A percentile compares a stretch with the other conserved stretches of the same genome.
Conservation (phyloP, 1,284 basidiomycete genomes). For the Cystobasidium slooffiae region DNA sequence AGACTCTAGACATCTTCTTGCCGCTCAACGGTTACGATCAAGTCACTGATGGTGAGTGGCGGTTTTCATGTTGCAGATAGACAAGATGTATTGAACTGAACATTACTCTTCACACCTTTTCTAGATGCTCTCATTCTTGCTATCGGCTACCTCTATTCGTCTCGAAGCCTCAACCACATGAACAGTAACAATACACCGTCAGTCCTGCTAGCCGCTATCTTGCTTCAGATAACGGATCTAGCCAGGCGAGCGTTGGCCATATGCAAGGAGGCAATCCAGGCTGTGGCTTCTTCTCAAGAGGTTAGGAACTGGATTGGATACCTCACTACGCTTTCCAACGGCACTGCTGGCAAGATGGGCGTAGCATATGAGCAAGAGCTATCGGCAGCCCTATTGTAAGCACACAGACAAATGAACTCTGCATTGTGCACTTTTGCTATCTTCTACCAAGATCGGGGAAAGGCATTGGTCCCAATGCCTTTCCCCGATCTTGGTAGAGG, state of each 20-base stretch:
- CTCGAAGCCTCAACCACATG: conserved; percentile 23
- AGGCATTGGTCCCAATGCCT: too few species aligned
- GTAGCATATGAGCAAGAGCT: conserved; percentile 34
- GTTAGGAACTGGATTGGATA: conserved; percentile 40
- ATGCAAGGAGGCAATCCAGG: conserved; percentile 30
- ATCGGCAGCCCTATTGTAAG: conserved; percentile 20
- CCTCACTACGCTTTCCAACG: conserved; percentile 9
- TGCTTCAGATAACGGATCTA: conserved; percentile 42
- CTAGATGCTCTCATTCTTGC: conserved; percentile 40
- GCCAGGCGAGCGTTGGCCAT: conserved; percentile 32
- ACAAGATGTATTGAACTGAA: background rate
- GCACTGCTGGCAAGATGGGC: conserved; percentile 7
- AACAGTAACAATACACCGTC: conserved; percentile 27
- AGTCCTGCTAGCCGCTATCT: conserved; percentile 34
- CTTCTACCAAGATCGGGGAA: too few species aligned
- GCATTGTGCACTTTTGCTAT: too few species aligned
- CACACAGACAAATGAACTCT: background rate
- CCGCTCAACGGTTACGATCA: conserved; percentile 35
- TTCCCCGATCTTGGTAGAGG: too few species aligned
- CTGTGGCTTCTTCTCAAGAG: conserved; percentile 14
- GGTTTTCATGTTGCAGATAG: background rate
- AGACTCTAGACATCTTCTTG: conserved; percentile 33
- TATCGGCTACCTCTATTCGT: conserved; percentile 44
- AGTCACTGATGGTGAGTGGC: conserved; percentile 34
- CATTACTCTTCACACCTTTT: background rate